Evolutionary conservation across 805 yeast species (phyloP).

Genomic region (Saturnispora sekii): DNA sequence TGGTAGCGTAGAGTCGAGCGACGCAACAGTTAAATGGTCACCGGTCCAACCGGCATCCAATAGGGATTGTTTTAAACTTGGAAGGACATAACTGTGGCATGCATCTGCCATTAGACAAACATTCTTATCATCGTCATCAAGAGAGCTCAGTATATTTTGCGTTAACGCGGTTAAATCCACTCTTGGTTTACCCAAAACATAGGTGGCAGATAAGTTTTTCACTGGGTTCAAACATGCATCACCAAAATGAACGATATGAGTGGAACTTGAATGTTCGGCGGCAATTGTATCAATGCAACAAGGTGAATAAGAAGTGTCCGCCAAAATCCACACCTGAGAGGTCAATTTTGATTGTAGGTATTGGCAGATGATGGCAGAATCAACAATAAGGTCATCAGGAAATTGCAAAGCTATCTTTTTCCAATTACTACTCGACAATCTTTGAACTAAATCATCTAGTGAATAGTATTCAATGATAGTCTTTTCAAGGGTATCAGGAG

Average conservation of each 20-base stretch:
- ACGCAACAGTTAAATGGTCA: conserved; percentile 29
- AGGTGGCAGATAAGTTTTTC: conserved; percentile 61
- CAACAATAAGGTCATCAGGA: conserved; percentile 73
- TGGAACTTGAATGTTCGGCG: conserved; percentile 83
- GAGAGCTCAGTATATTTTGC: conserved; percentile 32
- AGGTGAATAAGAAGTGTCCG: conserved; percentile 91
- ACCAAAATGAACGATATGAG: conserved; percentile 85
- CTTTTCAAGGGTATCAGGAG: conserved; percentile 21
- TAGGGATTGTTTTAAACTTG: conserved; percentile 29
- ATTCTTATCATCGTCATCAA: conserved; percentile 31
- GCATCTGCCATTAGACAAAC: conserved; percentile 70
- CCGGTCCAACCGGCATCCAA: conserved; percentile 8
- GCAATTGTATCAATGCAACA: conserved; percentile 98
- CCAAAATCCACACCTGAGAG: conserved; percentile 61
- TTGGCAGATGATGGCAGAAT: conserved; percentile 63
- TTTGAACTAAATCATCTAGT: conserved; percentile 24
- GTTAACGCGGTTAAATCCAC: conserved; percentile 35
- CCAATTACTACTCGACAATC: conserved; percentile 25
- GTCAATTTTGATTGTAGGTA: conserved; percentile 35
- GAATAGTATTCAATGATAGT: conserved; percentile 45
- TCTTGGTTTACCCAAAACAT: conserved; percentile 65
- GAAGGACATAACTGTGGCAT: conserved; percentile 43
- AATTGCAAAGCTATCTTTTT: conserved; percentile 72
- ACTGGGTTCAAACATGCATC: conserved; percentile 86
- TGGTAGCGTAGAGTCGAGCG: conserved; percentile 24